A percentile compares a stretch with the other conserved stretches of the same genome.
Evolutionary conservation across 176 grass and related monocot species (phyloP).

Genomic region (Hordeum marinum): DNA sequence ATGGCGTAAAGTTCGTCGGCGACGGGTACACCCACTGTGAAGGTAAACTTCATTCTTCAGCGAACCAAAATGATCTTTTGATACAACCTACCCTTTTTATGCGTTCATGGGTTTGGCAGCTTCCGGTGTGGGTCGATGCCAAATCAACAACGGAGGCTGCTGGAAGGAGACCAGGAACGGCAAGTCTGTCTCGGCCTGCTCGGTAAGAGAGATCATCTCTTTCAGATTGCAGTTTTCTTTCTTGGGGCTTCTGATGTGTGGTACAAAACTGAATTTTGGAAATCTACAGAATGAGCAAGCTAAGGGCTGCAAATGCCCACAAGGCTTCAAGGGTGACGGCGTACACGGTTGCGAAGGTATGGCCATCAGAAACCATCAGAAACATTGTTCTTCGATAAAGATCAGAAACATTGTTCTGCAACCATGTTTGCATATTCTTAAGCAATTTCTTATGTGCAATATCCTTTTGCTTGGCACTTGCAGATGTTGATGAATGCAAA

Average conservation of each 20-base stretch:
- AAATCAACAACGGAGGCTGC: constrained; percentile 84
- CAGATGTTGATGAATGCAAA: constrained; percentile 88
- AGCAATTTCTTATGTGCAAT: background rate
- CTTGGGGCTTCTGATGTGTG: background rate
- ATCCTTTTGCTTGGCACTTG: background rate
- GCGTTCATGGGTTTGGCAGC: constrained; percentile 26
- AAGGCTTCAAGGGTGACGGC: constrained; percentile 72
- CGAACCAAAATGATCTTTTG: background rate
- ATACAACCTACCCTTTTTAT: background rate
- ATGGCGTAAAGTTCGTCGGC: constrained; percentile 72
- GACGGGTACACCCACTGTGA: constrained; percentile 79
- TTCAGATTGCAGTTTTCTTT: background rate
- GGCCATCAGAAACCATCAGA: background rate
- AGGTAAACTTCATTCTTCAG: constrained; percentile 39
- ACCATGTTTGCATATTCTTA: background rate
- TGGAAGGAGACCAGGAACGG: constrained; percentile 72
- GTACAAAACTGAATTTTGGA: background rate
- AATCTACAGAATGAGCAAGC: constrained; percentile 53
- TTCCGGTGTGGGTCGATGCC: constrained; percentile 73
- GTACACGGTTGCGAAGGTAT: constrained; percentile 64
- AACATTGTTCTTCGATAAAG: background rate
- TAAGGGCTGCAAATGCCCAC: constrained; percentile 76
- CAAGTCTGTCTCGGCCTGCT: constrained; percentile 65
- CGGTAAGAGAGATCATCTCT: constrained; percentile 65
- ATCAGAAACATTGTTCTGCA: background rate